These are phyloP conservation scores for Vigna trinervia DNA, from an alignment of 306 rosid genomes.

Conservation along the genomic window DNA sequence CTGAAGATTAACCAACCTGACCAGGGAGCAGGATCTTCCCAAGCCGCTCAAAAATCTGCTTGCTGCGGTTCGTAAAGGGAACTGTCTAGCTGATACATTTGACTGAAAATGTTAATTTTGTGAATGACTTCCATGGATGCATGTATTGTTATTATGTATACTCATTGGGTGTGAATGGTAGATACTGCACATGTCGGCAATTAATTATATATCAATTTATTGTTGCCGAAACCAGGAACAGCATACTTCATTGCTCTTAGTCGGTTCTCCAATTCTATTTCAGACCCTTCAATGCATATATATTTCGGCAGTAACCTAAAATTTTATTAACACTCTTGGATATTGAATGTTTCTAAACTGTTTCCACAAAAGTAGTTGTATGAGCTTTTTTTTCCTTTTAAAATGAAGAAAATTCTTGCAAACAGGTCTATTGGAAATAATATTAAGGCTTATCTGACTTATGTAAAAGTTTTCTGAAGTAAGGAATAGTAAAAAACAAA, in stretches of 20 bases:
- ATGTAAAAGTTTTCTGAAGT: too few relatives aligned
- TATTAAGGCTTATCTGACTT: too few relatives aligned
- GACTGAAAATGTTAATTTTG: conserved; percentile 61
- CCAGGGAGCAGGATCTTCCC: conserved; percentile 75
- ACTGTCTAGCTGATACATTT: conserved; percentile 40
- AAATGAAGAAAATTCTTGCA: too few relatives aligned
- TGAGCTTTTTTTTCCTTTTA: too few relatives aligned
- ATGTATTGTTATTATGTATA: conserved; percentile 58
- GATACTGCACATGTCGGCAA: conserved; percentile 52
- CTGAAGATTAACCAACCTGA: conserved; percentile 89
- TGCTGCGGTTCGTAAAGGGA: conserved; percentile 80
- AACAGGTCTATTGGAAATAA: too few relatives aligned
- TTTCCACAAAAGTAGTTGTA: too few relatives aligned
- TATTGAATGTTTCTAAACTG: too few relatives aligned
- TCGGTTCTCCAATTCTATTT: too few relatives aligned
- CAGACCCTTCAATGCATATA: too few relatives aligned
- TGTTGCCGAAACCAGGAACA: conserved; percentile 40
- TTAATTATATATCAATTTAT: conserved; percentile 58
- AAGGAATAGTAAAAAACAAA: too few relatives aligned
- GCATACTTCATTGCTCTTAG: not conserved
- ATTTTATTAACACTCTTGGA: too few relatives aligned
- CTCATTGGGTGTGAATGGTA: conserved; percentile 73
- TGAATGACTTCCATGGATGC: conserved; percentile 58
- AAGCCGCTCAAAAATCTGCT: conserved; percentile 77
- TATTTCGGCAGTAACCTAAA: too few relatives aligned